Conservation (phyloP, 805 yeast genomes). For the Tetrapisispora nanseiensis region DNA sequence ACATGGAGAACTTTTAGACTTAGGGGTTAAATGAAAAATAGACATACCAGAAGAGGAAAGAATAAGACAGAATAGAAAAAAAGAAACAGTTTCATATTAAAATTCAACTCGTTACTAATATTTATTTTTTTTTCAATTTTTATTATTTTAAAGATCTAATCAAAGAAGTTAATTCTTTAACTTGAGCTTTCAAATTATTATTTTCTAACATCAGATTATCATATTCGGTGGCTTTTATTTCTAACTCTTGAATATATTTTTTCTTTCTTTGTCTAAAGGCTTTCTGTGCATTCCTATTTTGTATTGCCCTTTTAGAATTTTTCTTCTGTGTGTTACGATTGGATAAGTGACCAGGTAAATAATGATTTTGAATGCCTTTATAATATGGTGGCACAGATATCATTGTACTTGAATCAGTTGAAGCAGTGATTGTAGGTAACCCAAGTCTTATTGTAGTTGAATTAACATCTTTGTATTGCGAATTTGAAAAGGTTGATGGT, state of each 20-base stretch:
- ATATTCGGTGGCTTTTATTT: conserved; percentile 54
- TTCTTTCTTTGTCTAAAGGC: conserved; percentile 84
- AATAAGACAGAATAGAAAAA: neutral
- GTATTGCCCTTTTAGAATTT: conserved; percentile 75
- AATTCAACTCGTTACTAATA: too few species aligned
- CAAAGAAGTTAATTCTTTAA: conserved; percentile 1
- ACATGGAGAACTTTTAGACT: too few species aligned
- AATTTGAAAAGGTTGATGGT: neutral
- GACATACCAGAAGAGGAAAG: too few species aligned
- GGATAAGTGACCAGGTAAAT: neutral
- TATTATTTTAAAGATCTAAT: neutral
- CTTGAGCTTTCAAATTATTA: conserved; percentile 2
- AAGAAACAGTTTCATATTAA: too few species aligned
- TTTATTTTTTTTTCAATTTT: too few species aligned
- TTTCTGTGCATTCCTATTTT: conserved; percentile 82
- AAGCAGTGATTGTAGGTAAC: neutral
- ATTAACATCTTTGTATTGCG: neutral
- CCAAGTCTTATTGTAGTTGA: neutral
- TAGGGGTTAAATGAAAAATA: too few species aligned
- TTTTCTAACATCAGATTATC: conserved; percentile 46
- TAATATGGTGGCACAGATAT: neutral
- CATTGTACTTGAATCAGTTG: neutral
- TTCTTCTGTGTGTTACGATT: conserved; percentile 1
- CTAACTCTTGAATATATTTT: conserved; percentile 67
- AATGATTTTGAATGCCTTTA: neutral